phyloP scores from a whole-genome alignment of 2,329 filamentous ascomycete species.

The Trichothecium sympodiale region DNA sequence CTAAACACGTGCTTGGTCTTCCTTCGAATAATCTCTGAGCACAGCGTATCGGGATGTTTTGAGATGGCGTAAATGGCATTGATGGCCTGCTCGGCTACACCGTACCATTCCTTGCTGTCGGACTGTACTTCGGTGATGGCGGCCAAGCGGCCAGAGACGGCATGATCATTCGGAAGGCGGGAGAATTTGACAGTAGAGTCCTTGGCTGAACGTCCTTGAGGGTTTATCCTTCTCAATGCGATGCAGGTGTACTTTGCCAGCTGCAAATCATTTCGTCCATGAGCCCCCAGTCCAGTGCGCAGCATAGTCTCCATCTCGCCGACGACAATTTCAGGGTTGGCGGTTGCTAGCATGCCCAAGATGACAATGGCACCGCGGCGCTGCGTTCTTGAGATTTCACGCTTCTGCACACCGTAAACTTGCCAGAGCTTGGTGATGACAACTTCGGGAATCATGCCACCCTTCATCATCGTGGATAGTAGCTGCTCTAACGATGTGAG shows the following conservation, averaged over 20 bases:
- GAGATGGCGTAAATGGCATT: slow-evolving; percentile 89
- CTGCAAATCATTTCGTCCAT: slow-evolving; percentile 73
- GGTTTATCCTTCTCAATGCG: slow-evolving; percentile 82
- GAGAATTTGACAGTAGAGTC: slow-evolving; percentile 58
- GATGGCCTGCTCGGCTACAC: slow-evolving; percentile 91
- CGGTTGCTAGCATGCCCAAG: slow-evolving; percentile 89
- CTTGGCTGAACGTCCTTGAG: slow-evolving; percentile 68
- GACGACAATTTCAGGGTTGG: slow-evolving; percentile 84
- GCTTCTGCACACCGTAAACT: slow-evolving; percentile 88
- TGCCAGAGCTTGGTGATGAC: slow-evolving; percentile 94
- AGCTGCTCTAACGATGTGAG: slow-evolving; percentile 92
- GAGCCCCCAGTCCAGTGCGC: slow-evolving; percentile 70
- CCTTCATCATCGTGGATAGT: slow-evolving; percentile 95
- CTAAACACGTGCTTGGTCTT: slow-evolving; percentile 77
- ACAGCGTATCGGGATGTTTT: slow-evolving; percentile 87
- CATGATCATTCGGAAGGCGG: slow-evolving; percentile 83
- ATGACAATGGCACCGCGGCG: slow-evolving; percentile 91
- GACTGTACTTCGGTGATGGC: slow-evolving; percentile 77
- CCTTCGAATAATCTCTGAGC: slow-evolving; percentile 77
- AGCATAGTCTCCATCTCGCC: slow-evolving; percentile 94
- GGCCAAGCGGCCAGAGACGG: slow-evolving; percentile 69
- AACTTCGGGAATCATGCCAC: slow-evolving; percentile 70
- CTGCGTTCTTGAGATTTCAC: slow-evolving; percentile 85
- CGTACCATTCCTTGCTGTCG: slow-evolving; percentile 91
- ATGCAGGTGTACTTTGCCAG: slow-evolving; percentile 94